These are phyloP conservation scores for Onygenales sp. DNA, from an alignment of 2,329 filamentous ascomycete genomes.

Conservation along the genomic window DNA sequence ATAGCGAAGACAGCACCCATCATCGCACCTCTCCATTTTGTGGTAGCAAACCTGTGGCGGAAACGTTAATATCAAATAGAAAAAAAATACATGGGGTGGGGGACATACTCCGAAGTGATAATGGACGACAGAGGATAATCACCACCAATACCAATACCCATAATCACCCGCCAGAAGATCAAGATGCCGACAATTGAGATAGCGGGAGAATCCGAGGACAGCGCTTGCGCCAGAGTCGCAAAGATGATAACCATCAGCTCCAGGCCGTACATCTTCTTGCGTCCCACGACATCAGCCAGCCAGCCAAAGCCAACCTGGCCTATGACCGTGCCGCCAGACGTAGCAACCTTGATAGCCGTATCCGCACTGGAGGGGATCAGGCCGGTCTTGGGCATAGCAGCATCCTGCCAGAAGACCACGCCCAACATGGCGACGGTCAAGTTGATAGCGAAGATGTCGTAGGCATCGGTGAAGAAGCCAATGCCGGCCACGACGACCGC, in stretches of 20 bases:
- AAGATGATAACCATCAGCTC: slow-evolving; percentile 75
- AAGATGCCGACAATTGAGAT: slow-evolving; percentile 48
- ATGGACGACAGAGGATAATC: slow-evolving; percentile 76
- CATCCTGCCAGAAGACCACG: slow-evolving; percentile 63
- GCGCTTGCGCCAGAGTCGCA: slow-evolving; percentile 62
- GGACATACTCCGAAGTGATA: slow-evolving; percentile 63
- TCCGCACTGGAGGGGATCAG: slow-evolving; percentile 59
- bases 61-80: not conserved
- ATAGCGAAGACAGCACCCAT: slow-evolving; percentile 81
- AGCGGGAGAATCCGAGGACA: slow-evolving; percentile 53
- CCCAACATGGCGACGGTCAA: slow-evolving; percentile 67
- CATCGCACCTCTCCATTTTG: slow-evolving; percentile 78
- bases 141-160: slow-evolving; percentile 71
- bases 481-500: slow-evolving; percentile 8
- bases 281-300: slow-evolving; percentile 66
- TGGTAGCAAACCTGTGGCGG: slow-evolving; percentile 59
- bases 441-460: slow-evolving; percentile 72
- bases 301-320: slow-evolving; percentile 74
- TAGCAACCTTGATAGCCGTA: slow-evolving; percentile 77
- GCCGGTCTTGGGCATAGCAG: slow-evolving; percentile 28
- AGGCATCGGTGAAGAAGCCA: slow-evolving; percentile 25
- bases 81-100: not conserved
- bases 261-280: slow-evolving; percentile 76
- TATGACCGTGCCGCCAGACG: slow-evolving; percentile 72
- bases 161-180: slow-evolving; percentile 73